Percentiles rank a stretch among this genome's conserved stretches.
phyloP scores from a whole-genome alignment of 1,284 basidiomycete genomes.

The Austroboletus niveus region DNA sequence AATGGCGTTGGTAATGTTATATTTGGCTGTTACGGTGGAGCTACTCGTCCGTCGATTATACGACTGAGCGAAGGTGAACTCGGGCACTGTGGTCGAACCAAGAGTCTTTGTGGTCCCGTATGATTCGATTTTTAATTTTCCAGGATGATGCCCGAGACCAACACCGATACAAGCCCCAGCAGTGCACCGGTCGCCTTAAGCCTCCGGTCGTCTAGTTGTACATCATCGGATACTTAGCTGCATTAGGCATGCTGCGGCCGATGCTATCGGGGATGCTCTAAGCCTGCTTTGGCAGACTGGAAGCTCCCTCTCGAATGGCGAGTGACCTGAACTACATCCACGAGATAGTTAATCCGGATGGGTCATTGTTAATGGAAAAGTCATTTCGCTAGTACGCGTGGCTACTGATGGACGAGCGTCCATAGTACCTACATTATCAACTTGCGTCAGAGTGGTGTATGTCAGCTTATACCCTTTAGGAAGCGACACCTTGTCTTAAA shows the following conservation, averaged over 20 bases:
- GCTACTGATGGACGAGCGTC: neutral
- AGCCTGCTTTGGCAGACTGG: slow-evolving; percentile 10
- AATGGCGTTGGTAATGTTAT: too few relatives aligned
- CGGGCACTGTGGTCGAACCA: too few relatives aligned
- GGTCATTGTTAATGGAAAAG: slow-evolving; percentile 1
- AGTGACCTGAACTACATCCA: neutral
- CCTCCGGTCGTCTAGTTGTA: slow-evolving; percentile 1
- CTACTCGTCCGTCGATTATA: neutral
- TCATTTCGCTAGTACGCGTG: neutral
- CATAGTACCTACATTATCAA: slow-evolving; percentile 5
- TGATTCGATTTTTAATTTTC: too few relatives aligned
- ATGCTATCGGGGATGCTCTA: slow-evolving; percentile 13
- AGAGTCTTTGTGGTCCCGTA: too few relatives aligned
- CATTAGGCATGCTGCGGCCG: slow-evolving; percentile 18
- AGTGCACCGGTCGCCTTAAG: neutral
- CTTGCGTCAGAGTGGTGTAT: slow-evolving; percentile 7
- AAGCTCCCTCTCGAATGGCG: neutral
- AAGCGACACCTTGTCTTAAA: slow-evolving; percentile 12
- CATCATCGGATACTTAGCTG: slow-evolving; percentile 1
- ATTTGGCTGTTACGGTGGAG: slow-evolving; percentile 1
- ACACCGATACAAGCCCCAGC: neutral
- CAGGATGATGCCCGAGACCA: too few relatives aligned
- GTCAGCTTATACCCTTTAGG: slow-evolving; percentile 15
- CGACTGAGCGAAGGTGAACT: neutral
- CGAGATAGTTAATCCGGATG: neutral